Base-by-base conservation (phyloP, 2,329 filamentous ascomycete genomes). In the Arthrobotrys megalospora region DNA sequence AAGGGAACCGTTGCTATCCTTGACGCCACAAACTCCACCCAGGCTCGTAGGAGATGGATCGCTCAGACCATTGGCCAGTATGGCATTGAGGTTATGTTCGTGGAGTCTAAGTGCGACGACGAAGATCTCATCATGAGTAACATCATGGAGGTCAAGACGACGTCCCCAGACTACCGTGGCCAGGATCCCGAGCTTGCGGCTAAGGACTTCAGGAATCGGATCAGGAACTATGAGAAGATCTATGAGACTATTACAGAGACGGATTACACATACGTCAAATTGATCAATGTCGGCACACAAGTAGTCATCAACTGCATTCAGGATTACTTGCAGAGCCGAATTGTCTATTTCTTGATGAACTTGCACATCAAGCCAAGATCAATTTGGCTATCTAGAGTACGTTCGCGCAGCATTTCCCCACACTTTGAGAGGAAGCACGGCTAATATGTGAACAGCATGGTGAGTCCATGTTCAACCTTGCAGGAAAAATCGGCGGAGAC, bases 261-360 rank as follows among this genome's bases (percentile, higher is more conserved):
- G 81, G 88, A 95, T 81, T 90, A 96, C 82, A 97, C 96, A 43
- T 99, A 97, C 83, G 91, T 98, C 83, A 98, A 99, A 86, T 92
- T 99, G 83, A 96, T 98, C 88, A 91, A 99, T 83, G 93, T 98
- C 11, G 94, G 96, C 76, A 93, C 93, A 81, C 93, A 97, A 83
- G 94, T 98, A 83, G 96, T 98, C 83, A 98, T 99, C 88, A 99
- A 98, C 86, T 91, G 92, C 83, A 97, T 99, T 83, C 91, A 94
- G 83, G 96, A 99, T 85, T 99, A 99, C 83, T 88, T 99, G 32
- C 96, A 97, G 84, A 97, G 93, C 84, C 91, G 96, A 73, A 91
- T 99, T 52, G 95, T 99, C 53, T 99, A 99, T 85, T 99, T 97
- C 84, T 90, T 98, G 75, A 97, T 98, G 91, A 99, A 98, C 84